These are phyloP conservation scores for Kodamaea ohmeri DNA, from an alignment of 1,139 yeast species.

Conservation along the genomic window DNA sequence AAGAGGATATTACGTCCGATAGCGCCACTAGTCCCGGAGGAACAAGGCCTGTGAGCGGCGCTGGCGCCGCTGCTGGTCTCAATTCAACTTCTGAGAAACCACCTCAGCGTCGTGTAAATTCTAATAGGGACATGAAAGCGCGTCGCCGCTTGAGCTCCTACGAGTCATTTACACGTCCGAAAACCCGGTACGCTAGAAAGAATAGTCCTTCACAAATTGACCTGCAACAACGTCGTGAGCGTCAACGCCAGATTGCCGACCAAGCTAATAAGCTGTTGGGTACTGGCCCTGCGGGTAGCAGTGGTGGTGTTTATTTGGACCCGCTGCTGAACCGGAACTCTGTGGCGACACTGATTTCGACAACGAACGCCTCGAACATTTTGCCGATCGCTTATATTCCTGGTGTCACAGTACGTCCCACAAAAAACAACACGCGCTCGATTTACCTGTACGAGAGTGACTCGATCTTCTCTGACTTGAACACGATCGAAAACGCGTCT, in stretches of 20 bases:
- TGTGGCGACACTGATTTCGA: slow-evolving; percentile 61
- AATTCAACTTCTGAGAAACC: slow-evolving; percentile 11
- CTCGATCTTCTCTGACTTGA: slow-evolving; percentile 50
- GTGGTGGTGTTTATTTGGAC: slow-evolving; percentile 22
- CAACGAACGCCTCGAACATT: slow-evolving; percentile 77
- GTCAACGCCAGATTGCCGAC: slow-evolving; percentile 17
- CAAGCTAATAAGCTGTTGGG: slow-evolving; percentile 15
- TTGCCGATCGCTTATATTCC: slow-evolving; percentile 95
- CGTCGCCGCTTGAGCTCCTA: slow-evolving; percentile 39
- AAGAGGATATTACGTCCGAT: slow-evolving; percentile 8
- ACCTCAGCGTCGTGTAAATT: slow-evolving; percentile 10
- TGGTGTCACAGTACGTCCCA: slow-evolving; percentile 74
- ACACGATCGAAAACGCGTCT: slow-evolving; percentile 53
- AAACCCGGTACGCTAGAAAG: slow-evolving; percentile 18
- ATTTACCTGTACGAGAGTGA: slow-evolving; percentile 51
- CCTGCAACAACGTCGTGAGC: slow-evolving; percentile 15
- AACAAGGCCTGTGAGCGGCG: slow-evolving; percentile 2
- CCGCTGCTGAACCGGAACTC: slow-evolving; percentile 36
- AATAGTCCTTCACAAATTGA: slow-evolving; percentile 14
- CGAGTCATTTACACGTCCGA: slow-evolving; percentile 46
- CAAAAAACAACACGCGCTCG: slow-evolving; percentile 45
- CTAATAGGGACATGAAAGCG: slow-evolving; percentile 15
- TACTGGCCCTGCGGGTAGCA: slow-evolving; percentile 4
- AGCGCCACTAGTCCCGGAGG: slow-evolving; percentile 1
- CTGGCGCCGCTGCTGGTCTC: slow-evolving; percentile 8